A percentile compares a stretch with the other conserved stretches of the same genome.
These are phyloP conservation scores for Pleurozium schreberi DNA, from an alignment of 225 moss, liverwort and hornwort genomes.

Conservation along the genomic window DNA sequence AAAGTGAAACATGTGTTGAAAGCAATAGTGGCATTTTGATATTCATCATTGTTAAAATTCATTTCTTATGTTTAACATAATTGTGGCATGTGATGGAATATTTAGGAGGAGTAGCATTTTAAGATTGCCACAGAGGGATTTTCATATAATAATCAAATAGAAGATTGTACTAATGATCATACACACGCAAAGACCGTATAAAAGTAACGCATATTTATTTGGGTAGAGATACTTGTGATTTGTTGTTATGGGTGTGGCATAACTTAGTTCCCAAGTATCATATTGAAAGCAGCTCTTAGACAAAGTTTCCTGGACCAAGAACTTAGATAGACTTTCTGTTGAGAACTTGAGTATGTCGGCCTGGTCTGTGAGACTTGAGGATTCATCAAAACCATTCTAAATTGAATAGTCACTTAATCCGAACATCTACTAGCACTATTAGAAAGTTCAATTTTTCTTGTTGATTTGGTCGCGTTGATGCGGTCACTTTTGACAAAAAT, in stretches of 20 bases:
- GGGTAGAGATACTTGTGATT: neutral
- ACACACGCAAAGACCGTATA: fast-evolving
- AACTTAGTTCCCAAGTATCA: neutral
- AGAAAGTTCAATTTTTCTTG: too few species aligned
- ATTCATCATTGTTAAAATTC: neutral
- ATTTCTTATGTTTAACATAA: fast-evolving
- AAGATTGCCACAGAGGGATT: fast-evolving
- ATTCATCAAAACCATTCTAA: neutral
- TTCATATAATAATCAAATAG: neutral
- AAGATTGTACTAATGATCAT: fast-evolving
- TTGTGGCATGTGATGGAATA: fast-evolving
- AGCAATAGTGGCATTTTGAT: neutral
- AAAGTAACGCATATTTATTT: neutral
- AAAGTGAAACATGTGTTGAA: neutral
- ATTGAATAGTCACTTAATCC: neutral
- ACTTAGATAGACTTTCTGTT: neutral
- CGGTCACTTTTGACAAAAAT: too few species aligned
- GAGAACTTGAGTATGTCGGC: neutral
- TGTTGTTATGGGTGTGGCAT: fast-evolving
- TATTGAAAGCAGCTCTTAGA: neutral
- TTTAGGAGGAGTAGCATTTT: neutral
- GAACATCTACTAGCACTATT: too few species aligned
- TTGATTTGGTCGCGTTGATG: too few species aligned
- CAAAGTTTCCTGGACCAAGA: neutral
- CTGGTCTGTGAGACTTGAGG: neutral